Conservation (phyloP, 805 yeast genomes). For the Teunomyces kruisii region DNA sequence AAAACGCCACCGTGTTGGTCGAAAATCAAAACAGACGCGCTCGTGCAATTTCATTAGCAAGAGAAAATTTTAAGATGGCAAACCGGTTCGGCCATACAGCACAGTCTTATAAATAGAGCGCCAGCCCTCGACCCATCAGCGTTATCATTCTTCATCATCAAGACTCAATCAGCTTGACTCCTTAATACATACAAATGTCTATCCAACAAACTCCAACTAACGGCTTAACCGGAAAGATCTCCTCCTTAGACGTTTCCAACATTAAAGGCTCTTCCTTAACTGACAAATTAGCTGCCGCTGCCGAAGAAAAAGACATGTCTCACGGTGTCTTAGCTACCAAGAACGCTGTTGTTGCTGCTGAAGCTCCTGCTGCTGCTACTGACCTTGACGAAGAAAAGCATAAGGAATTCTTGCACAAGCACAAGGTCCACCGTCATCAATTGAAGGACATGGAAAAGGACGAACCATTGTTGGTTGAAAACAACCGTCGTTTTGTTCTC, state of each 20-base stretch:
- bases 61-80: slow-evolving; percentile 3
- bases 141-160: slow-evolving; percentile 1
- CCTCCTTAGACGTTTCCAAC: slow-evolving; percentile 36
- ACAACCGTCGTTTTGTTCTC: slow-evolving; percentile 83
- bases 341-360: slow-evolving; percentile 19
- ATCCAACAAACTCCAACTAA: slow-evolving; percentile 60
- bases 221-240: slow-evolving; percentile 47
- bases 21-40: slow-evolving; percentile 2
- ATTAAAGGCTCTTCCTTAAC: slow-evolving; percentile 37
- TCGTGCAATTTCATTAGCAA: neutral
- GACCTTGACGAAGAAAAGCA: slow-evolving; percentile 40
- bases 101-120: neutral
- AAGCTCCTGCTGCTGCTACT: slow-evolving; percentile 18
- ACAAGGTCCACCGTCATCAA: slow-evolving; percentile 68
- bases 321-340: slow-evolving; percentile 20
- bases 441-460: slow-evolving; percentile 76
- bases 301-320: slow-evolving; percentile 32
- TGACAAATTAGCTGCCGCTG: slow-evolving; percentile 44
- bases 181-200: slow-evolving; percentile 34
- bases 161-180: neutral
- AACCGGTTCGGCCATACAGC: neutral
- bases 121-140: neutral
- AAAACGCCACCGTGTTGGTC: neutral
- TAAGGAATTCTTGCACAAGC: slow-evolving; percentile 55
- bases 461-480: slow-evolving; percentile 86